phyloP scores from a whole-genome alignment of 805 yeast genomes.

The Zygosaccharomyces siamensis region DNA sequence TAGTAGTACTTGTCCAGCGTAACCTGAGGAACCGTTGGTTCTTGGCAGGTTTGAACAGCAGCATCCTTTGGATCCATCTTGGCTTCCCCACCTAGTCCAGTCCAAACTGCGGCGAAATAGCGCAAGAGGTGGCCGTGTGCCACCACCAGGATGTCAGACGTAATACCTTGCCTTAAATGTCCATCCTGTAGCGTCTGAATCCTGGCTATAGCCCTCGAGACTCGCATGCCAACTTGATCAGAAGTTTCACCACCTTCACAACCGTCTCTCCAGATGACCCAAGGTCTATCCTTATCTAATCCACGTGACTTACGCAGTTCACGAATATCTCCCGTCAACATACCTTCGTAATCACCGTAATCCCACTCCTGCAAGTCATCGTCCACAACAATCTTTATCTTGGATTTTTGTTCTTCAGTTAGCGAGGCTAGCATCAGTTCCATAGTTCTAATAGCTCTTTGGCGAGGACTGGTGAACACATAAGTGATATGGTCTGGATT shows the following conservation, averaged over 20 bases:
- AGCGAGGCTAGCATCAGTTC: slow-evolving; percentile 53
- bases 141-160: slow-evolving; percentile 73
- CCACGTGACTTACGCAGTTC: slow-evolving; percentile 57
- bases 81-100: slow-evolving; percentile 37
- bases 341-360: slow-evolving; percentile 93
- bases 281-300: slow-evolving; percentile 44
- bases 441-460: slow-evolving; percentile 71
- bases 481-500: slow-evolving; percentile 58
- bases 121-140: slow-evolving; percentile 94
- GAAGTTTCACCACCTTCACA: slow-evolving; percentile 85
- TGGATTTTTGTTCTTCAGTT: slow-evolving; percentile 39
- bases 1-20: slow-evolving; percentile 34
- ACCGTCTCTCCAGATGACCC: slow-evolving; percentile 91
- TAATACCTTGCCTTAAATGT: slow-evolving; percentile 45
- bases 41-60: slow-evolving; percentile 22
- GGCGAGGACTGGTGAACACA: slow-evolving; percentile 76
- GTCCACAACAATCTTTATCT: slow-evolving; percentile 46
- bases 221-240: slow-evolving; percentile 59
- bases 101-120: slow-evolving; percentile 88
- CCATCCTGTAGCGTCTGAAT: slow-evolving; percentile 56
- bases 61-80: neutral
- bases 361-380: slow-evolving; percentile 91
- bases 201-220: slow-evolving; percentile 64
- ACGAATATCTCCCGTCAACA: slow-evolving; percentile 60
- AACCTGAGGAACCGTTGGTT: slow-evolving; percentile 34